These are phyloP conservation scores for Trichoderma sp. DNA, from an alignment of 2,329 filamentous ascomycete species.

Conservation along the genomic window DNA sequence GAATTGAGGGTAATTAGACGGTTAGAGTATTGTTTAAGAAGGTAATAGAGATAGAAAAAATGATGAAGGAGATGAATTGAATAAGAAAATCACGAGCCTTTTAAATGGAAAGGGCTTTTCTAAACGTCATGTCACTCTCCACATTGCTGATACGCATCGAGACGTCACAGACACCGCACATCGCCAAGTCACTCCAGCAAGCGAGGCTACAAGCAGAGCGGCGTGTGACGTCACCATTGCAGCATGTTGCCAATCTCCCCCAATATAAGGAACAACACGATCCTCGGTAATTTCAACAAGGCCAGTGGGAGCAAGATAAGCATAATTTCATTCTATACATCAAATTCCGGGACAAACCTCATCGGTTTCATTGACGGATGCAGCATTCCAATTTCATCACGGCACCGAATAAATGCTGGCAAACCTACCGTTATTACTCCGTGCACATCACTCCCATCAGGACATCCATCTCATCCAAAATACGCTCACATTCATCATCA, in stretches of 20 bases:
- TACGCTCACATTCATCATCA: not conserved
- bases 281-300: not conserved
- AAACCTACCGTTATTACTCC: not conserved
- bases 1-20: not conserved
- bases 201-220: not conserved
- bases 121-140: conserved; percentile 10
- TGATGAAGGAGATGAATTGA: not conserved
- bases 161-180: conserved; percentile 18
- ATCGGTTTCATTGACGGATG: not conserved
- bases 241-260: not conserved
- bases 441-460: not conserved
- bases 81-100: not conserved
- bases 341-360: not conserved
- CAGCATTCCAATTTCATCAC: not conserved
- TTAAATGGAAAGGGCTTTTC: not conserved
- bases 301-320: not conserved
- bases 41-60: not conserved
- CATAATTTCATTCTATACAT: not conserved
- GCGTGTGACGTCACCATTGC: conserved; percentile 24
- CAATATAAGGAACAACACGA: not conserved
- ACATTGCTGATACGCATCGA: not conserved
- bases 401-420: not conserved
- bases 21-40: not conserved
- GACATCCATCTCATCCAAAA: not conserved
- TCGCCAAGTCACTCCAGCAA: not conserved